Evolutionary conservation across 768 basidiomycete species (phyloP), one percentile per base, ranked within the genome.

Genomic region (Royoungia palumana): DNA sequence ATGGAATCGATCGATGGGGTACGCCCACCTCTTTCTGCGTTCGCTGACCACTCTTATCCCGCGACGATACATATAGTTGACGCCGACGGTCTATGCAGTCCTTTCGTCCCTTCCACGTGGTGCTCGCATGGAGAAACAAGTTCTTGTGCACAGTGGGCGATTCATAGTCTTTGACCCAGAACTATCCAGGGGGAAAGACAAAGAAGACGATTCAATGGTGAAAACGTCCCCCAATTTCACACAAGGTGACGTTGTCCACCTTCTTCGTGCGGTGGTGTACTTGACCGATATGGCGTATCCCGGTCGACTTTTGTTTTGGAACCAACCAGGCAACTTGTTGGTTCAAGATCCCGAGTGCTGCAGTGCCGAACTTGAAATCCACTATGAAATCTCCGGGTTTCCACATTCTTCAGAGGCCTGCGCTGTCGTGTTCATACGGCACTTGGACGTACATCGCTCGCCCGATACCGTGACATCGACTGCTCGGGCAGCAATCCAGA

Each of bases 71-170:
- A 41, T 35, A 24, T 40, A 59, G 49, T 51, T 59, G 39, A 63
- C 62, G 8, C 72, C 75, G 6, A 77, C 77, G 0, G 66, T 93
- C 7, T 87, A 86, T 58, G 58, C 83, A 0, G 77, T 73, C 3
- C 77, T 89, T 6, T 76, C 80, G 46, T 73, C 77, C 32, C 70
- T 93, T 8, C 90, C 90, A 0, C 89, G 86, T 57, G 75, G 72
- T 46, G 90, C 88, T 2, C 63, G 79, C 28, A 59, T 90, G 11
- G 90, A 93, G 63, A 89, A 89, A 57, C 89, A 92, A 61, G 80
- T 84, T 2, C 54, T 88, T 7, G 61, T 82, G 11, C 87, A 90
- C 57, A 88, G 84, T 0, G 85, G 87, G 4, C 76, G 78, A 30
- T 77, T 74, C 47, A 53, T 64, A n/a, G 46, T 74, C 13, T 46